These are phyloP conservation scores for Cyclotella choctawhatcheeana DNA, from an alignment of 108 stramenopile genomes.

Conservation along the genomic window DNA sequence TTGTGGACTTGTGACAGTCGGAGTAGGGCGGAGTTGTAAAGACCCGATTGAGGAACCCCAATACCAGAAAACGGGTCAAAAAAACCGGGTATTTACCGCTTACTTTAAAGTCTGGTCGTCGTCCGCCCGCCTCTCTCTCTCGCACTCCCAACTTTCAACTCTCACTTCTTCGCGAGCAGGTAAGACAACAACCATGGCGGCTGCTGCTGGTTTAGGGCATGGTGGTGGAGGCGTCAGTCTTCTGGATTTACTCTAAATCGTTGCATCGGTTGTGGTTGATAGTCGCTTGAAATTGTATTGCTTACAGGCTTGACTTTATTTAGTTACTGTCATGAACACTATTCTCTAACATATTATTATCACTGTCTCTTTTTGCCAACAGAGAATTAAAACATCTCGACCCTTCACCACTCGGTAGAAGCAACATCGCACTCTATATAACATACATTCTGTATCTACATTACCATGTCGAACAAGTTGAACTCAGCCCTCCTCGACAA, in stretches of 20 bases:
- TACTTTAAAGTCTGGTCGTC: not conserved
- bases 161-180: conserved; percentile 57
- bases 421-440: conserved; percentile 2
- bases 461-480: conserved; percentile 85
- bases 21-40: no score
- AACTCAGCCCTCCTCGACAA: conserved; percentile 86
- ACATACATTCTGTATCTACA: conserved; percentile 9
- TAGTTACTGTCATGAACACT: not conserved
- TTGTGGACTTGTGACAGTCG: no score
- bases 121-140: not conserved
- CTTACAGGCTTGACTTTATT: no score
- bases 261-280: no score
- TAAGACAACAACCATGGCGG: conserved; percentile 21
- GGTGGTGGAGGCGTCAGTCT: no score
- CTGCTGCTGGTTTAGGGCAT: not conserved
- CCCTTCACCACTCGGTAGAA: conserved; percentile 74
- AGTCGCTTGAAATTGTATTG: no score
- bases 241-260: no score
- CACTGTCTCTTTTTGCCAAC: conserved; percentile 6
- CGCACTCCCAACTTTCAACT: not conserved
- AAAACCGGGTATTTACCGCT: conserved; percentile 1
- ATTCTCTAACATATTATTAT: not conserved
- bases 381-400: conserved; percentile 58
- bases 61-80: not conserved
- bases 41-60: not conserved